Percentiles rank a stretch among this genome's conserved stretches.
Evolutionary conservation across 495 filamentous ascomycete species (phyloP).

Genomic region (Clohesyomyces aquaticus): DNA sequence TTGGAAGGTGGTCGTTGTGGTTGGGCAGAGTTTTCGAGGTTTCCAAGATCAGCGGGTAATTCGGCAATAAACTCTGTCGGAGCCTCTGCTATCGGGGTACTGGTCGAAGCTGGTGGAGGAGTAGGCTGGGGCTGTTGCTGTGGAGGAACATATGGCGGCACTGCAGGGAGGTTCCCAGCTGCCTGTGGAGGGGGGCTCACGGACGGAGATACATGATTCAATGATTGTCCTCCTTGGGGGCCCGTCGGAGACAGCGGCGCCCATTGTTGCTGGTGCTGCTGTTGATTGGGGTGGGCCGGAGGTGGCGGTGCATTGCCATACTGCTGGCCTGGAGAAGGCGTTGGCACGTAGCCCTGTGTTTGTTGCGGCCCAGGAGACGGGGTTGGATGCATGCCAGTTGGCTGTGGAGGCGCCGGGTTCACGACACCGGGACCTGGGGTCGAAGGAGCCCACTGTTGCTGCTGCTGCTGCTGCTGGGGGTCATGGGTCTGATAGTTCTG

Average conservation of each 20-base stretch:
- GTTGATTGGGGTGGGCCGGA: conserved; percentile 26
- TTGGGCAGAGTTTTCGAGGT: conserved; percentile 2
- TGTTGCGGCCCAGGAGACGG: conserved; percentile 21
- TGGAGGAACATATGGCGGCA: conserved; percentile 1
- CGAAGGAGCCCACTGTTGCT: conserved; percentile 20
- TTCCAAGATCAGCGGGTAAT: conserved; percentile 36
- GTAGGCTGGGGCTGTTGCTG: conserved; percentile 4
- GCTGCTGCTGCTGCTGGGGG: conserved; percentile 12
- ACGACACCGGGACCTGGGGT: neutral
- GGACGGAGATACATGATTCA: conserved; percentile 7
- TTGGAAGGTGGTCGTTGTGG: conserved; percentile 18
- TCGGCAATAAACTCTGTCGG: conserved; percentile 40
- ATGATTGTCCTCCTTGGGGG: conserved; percentile 9
- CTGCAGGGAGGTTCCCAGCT: neutral
- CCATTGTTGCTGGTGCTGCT: conserved; percentile 7
- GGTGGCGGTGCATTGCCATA: conserved; percentile 21
- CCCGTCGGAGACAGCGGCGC: conserved; percentile 8
- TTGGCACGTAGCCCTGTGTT: conserved; percentile 9
- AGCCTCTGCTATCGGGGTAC: too few species aligned
- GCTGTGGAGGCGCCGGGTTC: too few species aligned
- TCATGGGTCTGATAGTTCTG: conserved; percentile 8
- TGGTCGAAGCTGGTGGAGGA: conserved; percentile 15
- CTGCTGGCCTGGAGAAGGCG: conserved; percentile 24
- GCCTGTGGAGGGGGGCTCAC: conserved; percentile 19
- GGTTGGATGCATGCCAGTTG: neutral